Evolutionary conservation across 805 yeast genomes (phyloP).

Genomic region (Spathaspora gorwiae): DNA sequence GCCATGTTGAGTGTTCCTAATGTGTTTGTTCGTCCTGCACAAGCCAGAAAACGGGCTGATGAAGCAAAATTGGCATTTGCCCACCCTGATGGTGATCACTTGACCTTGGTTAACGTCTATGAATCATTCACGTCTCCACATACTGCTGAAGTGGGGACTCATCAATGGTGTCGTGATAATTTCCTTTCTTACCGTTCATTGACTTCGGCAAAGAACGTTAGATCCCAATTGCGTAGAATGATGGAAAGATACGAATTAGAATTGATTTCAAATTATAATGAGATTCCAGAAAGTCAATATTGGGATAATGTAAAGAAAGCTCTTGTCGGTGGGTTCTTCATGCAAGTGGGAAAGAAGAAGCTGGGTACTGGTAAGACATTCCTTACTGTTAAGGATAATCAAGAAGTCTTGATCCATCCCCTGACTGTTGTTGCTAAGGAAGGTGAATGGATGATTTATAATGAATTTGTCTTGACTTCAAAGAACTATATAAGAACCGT

Average conservation of each 20-base stretch:
- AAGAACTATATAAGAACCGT: constrained; percentile 94
- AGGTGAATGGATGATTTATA: constrained; percentile 90
- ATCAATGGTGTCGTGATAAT: constrained; percentile 89
- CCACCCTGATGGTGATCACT: constrained; percentile 92
- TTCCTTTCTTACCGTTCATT: constrained; percentile 81
- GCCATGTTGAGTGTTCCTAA: constrained; percentile 90
- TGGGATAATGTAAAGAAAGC: constrained; percentile 82
- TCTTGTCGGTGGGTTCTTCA: constrained; percentile 86
- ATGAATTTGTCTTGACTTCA: constrained; percentile 91
- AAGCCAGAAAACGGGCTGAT: constrained; percentile 84
- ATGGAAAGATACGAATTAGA: constrained; percentile 81
- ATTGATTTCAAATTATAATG: constrained; percentile 59
- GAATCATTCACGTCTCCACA: constrained; percentile 78
- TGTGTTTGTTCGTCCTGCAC: constrained; percentile 90
- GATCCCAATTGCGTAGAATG: constrained; percentile 74
- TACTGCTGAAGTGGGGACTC: constrained; percentile 58
- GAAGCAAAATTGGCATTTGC: constrained; percentile 84
- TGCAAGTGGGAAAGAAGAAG: constrained; percentile 97
- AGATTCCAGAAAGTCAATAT: constrained; percentile 46
- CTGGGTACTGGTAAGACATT: constrained; percentile 77
- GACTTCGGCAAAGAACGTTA: constrained; percentile 79
- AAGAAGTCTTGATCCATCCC: constrained; percentile 92
- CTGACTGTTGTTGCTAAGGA: constrained; percentile 85
- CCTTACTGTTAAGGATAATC: constrained; percentile 90
- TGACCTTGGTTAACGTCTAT: constrained; percentile 83